These are phyloP conservation scores for Monosporascus sp. DNA, from an alignment of 2,329 filamentous ascomycete genomes.

Conservation along the genomic window DNA sequence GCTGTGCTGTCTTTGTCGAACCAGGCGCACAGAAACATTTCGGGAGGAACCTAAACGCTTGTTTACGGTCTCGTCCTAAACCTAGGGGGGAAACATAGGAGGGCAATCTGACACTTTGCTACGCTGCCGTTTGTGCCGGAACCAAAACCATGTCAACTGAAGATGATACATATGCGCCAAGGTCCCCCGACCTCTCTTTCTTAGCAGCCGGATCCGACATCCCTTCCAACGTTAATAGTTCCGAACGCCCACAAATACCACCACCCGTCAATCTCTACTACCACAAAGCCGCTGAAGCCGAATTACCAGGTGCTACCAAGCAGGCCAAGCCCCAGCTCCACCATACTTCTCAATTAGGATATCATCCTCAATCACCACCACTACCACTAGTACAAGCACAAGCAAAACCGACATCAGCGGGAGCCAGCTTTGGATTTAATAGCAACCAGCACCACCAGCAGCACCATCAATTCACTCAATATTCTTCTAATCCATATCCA, in stretches of 20 bases:
- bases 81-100: not conserved
- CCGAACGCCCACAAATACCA: constrained; percentile 18
- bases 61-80: constrained; percentile 7
- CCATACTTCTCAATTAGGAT: constrained; percentile 19
- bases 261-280: constrained; percentile 23
- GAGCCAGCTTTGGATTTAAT: constrained; percentile 1
- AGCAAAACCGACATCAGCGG: not conserved
- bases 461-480: constrained; percentile 7
- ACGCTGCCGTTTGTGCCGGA: constrained; percentile 7
- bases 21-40: constrained; percentile 11
- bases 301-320: constrained; percentile 13
- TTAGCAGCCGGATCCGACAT: constrained; percentile 37
- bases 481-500: constrained; percentile 8
- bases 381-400: not conserved
- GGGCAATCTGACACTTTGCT: constrained; percentile 2
- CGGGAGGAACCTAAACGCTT: constrained; percentile 3
- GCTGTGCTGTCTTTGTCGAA: constrained; percentile 2
- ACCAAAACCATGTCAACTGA: constrained; percentile 40
- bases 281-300: constrained; percentile 4
- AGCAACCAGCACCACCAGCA: constrained; percentile 16
- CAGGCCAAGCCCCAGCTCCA: constrained; percentile 15
- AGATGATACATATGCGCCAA: constrained; percentile 49
- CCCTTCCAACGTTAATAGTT: constrained; percentile 17
- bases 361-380: constrained; percentile 7
- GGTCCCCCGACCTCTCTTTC: constrained; percentile 54